Evolutionary conservation across 768 basidiomycete genomes (phyloP).

Genomic region (Mycena floridula): DNA sequence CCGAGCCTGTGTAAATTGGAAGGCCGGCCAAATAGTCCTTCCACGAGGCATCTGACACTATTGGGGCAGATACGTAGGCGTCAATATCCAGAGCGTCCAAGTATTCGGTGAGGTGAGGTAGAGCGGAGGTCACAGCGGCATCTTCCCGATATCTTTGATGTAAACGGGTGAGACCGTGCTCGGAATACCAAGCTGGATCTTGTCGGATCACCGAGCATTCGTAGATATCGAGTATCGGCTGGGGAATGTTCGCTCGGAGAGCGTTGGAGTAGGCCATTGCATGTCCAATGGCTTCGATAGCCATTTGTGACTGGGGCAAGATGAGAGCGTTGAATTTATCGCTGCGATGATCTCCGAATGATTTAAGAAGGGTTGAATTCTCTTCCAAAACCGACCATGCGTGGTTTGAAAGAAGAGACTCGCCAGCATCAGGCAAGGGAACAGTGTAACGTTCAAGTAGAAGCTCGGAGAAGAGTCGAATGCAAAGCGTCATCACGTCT

Average conservation of each 20-base stretch:
- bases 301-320: slow-evolving; percentile 46
- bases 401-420: slow-evolving; percentile 51
- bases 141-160: slow-evolving; percentile 44
- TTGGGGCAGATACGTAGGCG: slow-evolving; percentile 46
- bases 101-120: slow-evolving; percentile 35
- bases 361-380: slow-evolving; percentile 31
- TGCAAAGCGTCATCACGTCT: slow-evolving; percentile 44
- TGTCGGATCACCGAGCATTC: slow-evolving; percentile 45
- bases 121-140: slow-evolving; percentile 33
- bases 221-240: slow-evolving; percentile 49
- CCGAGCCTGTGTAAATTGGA: slow-evolving; percentile 37
- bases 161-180: slow-evolving; percentile 42
- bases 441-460: slow-evolving; percentile 48
- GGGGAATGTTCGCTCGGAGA: slow-evolving; percentile 33
- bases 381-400: slow-evolving; percentile 39
- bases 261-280: slow-evolving; percentile 55
- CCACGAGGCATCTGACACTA: slow-evolving; percentile 46
- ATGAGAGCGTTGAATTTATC: slow-evolving; percentile 45
- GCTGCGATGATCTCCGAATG: slow-evolving; percentile 41
- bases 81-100: slow-evolving; percentile 40
- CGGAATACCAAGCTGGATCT: slow-evolving; percentile 57
- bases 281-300: slow-evolving; percentile 59
- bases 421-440: slow-evolving; percentile 40
- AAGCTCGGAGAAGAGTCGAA: slow-evolving; percentile 53
- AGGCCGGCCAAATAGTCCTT: slow-evolving; percentile 35